Conservation (phyloP, 129 eudicot genomes). For the Chrysanthemum seticuspe region DNA sequence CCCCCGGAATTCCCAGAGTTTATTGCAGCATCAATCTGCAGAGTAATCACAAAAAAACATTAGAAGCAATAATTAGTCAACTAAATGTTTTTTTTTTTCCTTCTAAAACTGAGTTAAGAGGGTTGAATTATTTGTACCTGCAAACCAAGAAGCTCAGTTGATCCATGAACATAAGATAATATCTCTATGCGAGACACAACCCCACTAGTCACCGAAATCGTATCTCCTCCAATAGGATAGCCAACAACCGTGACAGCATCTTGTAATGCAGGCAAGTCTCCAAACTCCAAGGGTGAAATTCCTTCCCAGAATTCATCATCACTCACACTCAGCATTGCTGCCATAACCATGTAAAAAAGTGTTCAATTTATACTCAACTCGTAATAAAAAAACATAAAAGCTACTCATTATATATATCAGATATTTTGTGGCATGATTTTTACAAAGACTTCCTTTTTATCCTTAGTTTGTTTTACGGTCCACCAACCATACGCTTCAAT, state of each 20-base stretch:
- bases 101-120: not conserved
- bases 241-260: constrained; percentile 69
- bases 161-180: constrained; percentile 64
- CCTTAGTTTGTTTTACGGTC: not conserved
- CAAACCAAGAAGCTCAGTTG: constrained; percentile 72
- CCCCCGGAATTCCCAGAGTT: constrained; percentile 72
- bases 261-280: constrained; percentile 64
- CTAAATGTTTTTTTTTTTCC: not conserved
- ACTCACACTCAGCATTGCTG: constrained; percentile 58
- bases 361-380: not conserved
- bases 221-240: constrained; percentile 66
- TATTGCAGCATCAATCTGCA: constrained; percentile 69
- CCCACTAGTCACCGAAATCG: constrained; percentile 66
- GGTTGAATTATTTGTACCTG: constrained; percentile 33
- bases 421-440: not conserved
- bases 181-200: constrained; percentile 69
- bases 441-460: constrained; percentile 20
- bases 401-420: not conserved
- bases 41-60: constrained; percentile 20
- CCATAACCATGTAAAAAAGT: constrained; percentile 5
- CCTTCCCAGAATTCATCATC: constrained; percentile 71
- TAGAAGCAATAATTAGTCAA: constrained; percentile 5
- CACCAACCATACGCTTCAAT: constrained; percentile 4
- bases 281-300: constrained; percentile 52
- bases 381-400: not conserved